phyloP scores from a whole-genome alignment of 345 rosid genomes.

The Eucalyptus victrix region DNA sequence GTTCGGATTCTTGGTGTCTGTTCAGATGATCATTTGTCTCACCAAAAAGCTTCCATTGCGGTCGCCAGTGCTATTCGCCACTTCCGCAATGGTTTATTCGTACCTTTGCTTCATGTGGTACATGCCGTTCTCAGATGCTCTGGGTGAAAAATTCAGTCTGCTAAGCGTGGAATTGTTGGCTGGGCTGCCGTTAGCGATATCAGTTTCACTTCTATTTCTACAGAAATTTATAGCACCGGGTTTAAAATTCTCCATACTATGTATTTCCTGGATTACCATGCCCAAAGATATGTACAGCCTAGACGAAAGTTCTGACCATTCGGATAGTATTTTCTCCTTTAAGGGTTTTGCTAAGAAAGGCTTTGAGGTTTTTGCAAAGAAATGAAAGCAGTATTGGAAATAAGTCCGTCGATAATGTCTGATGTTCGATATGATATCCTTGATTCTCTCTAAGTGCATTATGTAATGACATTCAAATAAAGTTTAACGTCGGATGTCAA shows the following conservation, averaged over 20 bases:
- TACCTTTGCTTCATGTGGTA: background rate
- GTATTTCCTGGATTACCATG: rapidly evolving
- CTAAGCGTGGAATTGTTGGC: rapidly evolving
- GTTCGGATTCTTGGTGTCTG: background rate
- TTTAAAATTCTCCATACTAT: rapidly evolving
- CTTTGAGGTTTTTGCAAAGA: rapidly evolving
- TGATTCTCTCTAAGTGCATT: background rate
- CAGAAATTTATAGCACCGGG: background rate
- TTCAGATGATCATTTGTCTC: background rate
- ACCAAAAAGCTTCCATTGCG: background rate
- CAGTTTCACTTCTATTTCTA: rapidly evolving
- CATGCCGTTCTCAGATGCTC: background rate
- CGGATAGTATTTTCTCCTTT: too few relatives aligned
- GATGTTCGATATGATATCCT: background rate
- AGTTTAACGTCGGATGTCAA: background rate
- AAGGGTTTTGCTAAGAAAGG: too few relatives aligned
- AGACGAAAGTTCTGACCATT: background rate
- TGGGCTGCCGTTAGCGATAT: rapidly evolving
- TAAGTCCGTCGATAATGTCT: rapidly evolving
- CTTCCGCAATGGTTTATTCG: background rate
- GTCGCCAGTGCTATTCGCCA: background rate
- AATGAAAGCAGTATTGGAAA: too few relatives aligned
- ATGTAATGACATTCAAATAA: background rate
- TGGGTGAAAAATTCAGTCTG: background rate
- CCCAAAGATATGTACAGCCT: background rate